Percentiles rank a stretch among this genome's conserved stretches.
phyloP scores from a whole-genome alignment of 176 grass and related monocot species.

The Leersia perrieri region DNA sequence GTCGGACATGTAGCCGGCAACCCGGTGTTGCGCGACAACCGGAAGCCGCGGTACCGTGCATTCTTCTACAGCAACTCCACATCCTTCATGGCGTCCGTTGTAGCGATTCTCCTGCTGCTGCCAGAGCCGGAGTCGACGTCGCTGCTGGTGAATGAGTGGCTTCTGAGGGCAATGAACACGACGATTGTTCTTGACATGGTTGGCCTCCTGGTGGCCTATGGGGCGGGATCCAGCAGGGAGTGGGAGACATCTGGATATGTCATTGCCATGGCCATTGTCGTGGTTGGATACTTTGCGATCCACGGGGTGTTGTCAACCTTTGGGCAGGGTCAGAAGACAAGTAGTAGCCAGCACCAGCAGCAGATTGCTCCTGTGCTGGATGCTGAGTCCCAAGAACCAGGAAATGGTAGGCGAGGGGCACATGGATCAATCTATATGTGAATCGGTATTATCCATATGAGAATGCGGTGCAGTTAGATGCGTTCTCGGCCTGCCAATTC shows the following conservation, averaged over 20 bases:
- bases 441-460: too few relatives aligned
- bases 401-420: neutral
- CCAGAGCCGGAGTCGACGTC: neutral
- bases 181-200: slow-evolving; percentile 21
- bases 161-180: neutral
- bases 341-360: too few relatives aligned
- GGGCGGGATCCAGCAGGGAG: neutral
- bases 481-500: neutral
- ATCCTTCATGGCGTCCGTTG: slow-evolving; percentile 3
- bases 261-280: neutral
- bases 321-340: neutral
- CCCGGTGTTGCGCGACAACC: neutral
- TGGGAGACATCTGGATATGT: neutral
- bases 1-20: neutral
- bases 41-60: neutral
- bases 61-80: slow-evolving; percentile 23
- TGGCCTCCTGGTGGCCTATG: slow-evolving; percentile 9
- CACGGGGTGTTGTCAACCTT: neutral
- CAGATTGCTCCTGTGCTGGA: neutral
- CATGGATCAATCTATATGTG: neutral
- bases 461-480: neutral
- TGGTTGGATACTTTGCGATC: neutral
- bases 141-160: neutral
- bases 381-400: neutral
- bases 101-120: neutral